Percentiles rank a stretch among this genome's conserved stretches.
Conservation (phyloP, 2,329 filamentous ascomycete species). For the Hypoxylon sp. region DNA sequence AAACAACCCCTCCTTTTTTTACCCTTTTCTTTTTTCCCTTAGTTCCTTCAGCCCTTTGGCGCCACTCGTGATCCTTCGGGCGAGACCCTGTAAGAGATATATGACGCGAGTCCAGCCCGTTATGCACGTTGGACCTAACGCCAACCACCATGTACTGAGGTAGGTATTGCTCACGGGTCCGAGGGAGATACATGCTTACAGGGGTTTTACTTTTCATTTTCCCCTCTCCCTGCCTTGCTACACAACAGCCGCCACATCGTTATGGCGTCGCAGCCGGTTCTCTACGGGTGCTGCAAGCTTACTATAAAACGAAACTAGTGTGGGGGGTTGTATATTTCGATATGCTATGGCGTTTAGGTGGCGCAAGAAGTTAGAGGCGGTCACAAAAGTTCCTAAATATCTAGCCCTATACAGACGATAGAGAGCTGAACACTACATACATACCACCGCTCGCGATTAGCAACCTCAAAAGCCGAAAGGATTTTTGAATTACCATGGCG, state of each 20-base stretch:
- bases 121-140: slow-evolving; percentile 12
- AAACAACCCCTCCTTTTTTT: slow-evolving; percentile 28
- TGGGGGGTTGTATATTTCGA: slow-evolving; percentile 16
- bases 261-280: slow-evolving; percentile 21
- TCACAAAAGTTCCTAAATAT: slow-evolving; percentile 13
- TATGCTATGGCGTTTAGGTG: slow-evolving; percentile 8
- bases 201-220: slow-evolving; percentile 20
- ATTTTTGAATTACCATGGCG: slow-evolving; percentile 20
- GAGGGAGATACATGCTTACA: neutral
- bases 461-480: no score
- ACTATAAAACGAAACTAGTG: slow-evolving; percentile 8
- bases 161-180: neutral
- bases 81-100: slow-evolving; percentile 20
- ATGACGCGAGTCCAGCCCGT: slow-evolving; percentile 23
- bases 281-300: slow-evolving; percentile 16
- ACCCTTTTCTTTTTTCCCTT: slow-evolving; percentile 9
- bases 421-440: no score
- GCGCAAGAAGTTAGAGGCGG: slow-evolving; percentile 11
- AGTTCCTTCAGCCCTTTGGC: slow-evolving; percentile 26
- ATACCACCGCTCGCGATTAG: slow-evolving; percentile 5
- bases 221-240: slow-evolving; percentile 1
- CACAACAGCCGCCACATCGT: slow-evolving; percentile 16
- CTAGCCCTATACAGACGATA: no score
- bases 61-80: slow-evolving; percentile 9
- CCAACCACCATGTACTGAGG: slow-evolving; percentile 9